Base-by-base conservation (phyloP, 2,329 filamentous ascomycete species). In the Xylaria sp. region DNA sequence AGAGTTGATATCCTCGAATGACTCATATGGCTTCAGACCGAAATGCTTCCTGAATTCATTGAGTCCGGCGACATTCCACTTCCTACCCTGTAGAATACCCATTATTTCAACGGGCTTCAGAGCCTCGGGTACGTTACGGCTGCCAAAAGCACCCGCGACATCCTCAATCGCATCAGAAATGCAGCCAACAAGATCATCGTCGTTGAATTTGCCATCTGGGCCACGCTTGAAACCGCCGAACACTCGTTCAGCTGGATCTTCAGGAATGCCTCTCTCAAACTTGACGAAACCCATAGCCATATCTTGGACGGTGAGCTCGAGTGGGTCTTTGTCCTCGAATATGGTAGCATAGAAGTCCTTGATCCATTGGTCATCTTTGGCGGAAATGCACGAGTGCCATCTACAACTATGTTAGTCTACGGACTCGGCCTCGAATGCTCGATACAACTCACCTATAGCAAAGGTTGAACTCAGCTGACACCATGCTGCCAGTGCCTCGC, bases 1-100 rank as follows among this genome's bases (percentile, higher is more conserved):
- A 0, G 88, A 87, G 74, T 93, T 95, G 77, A 96, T 93, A 52
- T 93, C 90, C 73, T 93, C 90, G 62, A 96, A 96, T 0, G 82
- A 90, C 21, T 88, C 85, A 71, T 96, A 89, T 0, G 86, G 84
- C 76, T 90, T 90, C 5, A 96, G 80, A 1, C 88, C 87, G 69
- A 94, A 93, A 77, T 93, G 90, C 73, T 90, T 88, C 54, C 92
- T 85, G 80, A 95, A 96, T 78, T 95, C 92, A 71, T 96, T 96
- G 63, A 96, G 80, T 0, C 89, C 88, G 0, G 89, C 89, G 8
- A 92, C 77, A 63, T 92, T 89, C 92, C 92, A 96, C 57, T 84
- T 83, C 46, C 92, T 83, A 3, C 89, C 86, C 63, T 93, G 90
- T 48, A 91, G 81, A 59, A 96, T 95, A 43, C 91, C 91, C 6